Base-by-base conservation (phyloP, 805 yeast genomes). In the Wickerhamomyces kurtzmanii region DNA sequence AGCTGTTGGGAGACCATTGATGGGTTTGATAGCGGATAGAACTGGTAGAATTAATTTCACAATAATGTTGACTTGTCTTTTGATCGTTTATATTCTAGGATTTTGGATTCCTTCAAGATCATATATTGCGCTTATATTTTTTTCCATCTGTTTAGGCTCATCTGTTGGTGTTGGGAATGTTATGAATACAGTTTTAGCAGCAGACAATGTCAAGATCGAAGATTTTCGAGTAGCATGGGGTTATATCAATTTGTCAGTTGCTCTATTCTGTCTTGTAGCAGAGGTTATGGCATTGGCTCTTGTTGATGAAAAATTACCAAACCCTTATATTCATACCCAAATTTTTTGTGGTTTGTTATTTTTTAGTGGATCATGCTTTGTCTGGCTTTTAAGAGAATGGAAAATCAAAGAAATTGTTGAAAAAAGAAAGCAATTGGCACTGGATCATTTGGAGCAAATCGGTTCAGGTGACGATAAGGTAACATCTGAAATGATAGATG, bases 261-360 rank as follows among this genome's bases (percentile, higher is more conserved):
- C 60, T 0, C 45, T 59, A 6, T 36, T 52, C 16, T 49, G 62
- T 8, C 45, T 72, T 12, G 62, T 64, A n/a, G 59, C 70, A 5
- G 81, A 74, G 45, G 67, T 71, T 3, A 62, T 74, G 27, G 79
- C 74, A 0, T 62, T 73, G 27, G 58, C 69, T 1, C 40, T 73
- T 27, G 59, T 54, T 27, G 51, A 43, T 9, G 29, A 43, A 15
- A 17, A 30, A 1, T 26, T 47, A 5, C 24, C 39, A 9, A 34
- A 37, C 7, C 82, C 83, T 2, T 77, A 64, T 38, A 40, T 68
- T 10, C 61, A 75, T 38, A 61, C 78, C 0, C 83, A 76, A 40
- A 62, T 74, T 1, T 74, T 73, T 47, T 62, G 72, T 2, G 84
- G 81, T 1, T 41, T 61, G 9, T 49, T 67, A 22, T 67, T 59